phyloP scores from a whole-genome alignment of 495 filamentous ascomycete species.

The Cryomyces minteri region DNA sequence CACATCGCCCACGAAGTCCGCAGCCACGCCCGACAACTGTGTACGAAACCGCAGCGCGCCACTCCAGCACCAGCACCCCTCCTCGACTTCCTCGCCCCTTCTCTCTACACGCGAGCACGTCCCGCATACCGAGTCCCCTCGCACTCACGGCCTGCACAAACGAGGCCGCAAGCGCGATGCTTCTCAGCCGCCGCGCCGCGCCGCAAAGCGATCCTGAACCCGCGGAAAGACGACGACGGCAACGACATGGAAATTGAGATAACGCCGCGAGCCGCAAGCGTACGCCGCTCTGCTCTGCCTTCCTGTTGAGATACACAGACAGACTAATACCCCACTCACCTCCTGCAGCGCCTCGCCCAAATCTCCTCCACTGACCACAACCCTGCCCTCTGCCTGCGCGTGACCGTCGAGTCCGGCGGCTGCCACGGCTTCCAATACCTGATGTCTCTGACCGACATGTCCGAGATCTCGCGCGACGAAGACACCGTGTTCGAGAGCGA shows the following conservation, averaged over 20 bases:
- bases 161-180: neutral
- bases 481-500: slow-evolving; percentile 45
- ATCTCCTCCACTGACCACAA: slow-evolving; percentile 58
- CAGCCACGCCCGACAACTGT: no score
- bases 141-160: neutral
- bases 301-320: neutral
- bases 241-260: slow-evolving; percentile 64
- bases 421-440: slow-evolving; percentile 98
- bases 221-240: slow-evolving; percentile 56
- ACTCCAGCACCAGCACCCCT: neutral
- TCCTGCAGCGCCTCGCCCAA: slow-evolving; percentile 43
- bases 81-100: neutral
- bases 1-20: neutral
- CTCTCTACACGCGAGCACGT: neutral
- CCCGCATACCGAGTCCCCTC: neutral
- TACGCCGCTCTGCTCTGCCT: slow-evolving; percentile 24
- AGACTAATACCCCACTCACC: neutral
- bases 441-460: slow-evolving; percentile 57
- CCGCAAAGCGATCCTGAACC: slow-evolving; percentile 32
- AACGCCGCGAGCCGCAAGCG: slow-evolving; percentile 61
- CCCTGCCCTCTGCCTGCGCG: slow-evolving; percentile 66
- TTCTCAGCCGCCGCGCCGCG: slow-evolving; percentile 3
- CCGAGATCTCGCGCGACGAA: slow-evolving; percentile 45
- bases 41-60: neutral
- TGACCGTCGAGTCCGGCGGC: slow-evolving; percentile 79